Evolutionary conservation across 805 yeast species (phyloP).

Genomic region (Ogataea ramenticola): DNA sequence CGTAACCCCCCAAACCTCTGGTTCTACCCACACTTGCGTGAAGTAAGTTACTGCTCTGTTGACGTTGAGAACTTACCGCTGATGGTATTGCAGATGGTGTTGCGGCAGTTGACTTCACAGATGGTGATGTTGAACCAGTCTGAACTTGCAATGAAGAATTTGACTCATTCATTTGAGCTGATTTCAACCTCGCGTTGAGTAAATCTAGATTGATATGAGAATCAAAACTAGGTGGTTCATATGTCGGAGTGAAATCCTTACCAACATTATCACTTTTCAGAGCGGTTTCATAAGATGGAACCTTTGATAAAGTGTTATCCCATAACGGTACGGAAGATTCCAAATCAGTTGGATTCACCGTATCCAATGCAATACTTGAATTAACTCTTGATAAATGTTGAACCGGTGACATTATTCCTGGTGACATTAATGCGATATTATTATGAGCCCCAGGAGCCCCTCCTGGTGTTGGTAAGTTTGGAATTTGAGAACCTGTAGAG

Average conservation of each 20-base stretch:
- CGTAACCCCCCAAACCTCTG: slow-evolving; percentile 7
- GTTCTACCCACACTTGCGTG: slow-evolving; percentile 7
- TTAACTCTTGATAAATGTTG: slow-evolving; percentile 54
- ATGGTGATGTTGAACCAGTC: slow-evolving; percentile 3
- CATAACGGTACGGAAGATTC: slow-evolving; percentile 7
- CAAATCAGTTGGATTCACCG: not conserved
- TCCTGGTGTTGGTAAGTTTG: slow-evolving; percentile 1
- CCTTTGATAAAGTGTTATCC: slow-evolving; percentile 37
- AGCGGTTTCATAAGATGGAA: slow-evolving; percentile 84
- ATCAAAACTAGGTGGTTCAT: slow-evolving; percentile 44
- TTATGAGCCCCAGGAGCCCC: too few species aligned
- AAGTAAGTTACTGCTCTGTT: not conserved
- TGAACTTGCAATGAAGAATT: not conserved
- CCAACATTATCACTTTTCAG: slow-evolving; percentile 40
- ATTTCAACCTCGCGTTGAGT: slow-evolving; percentile 23
- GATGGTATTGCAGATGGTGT: slow-evolving; percentile 4
- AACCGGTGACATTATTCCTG: slow-evolving; percentile 46
- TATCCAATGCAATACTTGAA: slow-evolving; percentile 31
- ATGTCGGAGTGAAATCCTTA: slow-evolving; percentile 64
- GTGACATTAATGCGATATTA: slow-evolving; percentile 17
- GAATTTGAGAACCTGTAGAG: slow-evolving; percentile 8
- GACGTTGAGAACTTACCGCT: not conserved
- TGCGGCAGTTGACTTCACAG: slow-evolving; percentile 8
- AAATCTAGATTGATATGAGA: slow-evolving; percentile 26
- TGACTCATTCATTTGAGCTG: slow-evolving; percentile 10